phyloP scores from a whole-genome alignment of 2,329 filamentous ascomycete species.

The Talaromyces verruculosus region DNA sequence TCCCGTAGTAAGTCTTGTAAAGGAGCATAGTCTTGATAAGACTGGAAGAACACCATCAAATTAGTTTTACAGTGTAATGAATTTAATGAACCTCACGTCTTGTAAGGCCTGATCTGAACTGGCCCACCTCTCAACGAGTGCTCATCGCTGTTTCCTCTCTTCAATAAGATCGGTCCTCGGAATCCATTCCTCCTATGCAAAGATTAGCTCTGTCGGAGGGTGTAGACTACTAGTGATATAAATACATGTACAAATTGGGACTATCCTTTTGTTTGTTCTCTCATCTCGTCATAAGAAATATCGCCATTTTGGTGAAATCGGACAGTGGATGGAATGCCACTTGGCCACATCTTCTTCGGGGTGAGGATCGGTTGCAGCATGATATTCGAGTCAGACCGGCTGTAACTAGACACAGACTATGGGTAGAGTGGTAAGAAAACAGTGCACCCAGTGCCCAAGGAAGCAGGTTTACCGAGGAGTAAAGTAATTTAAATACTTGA shows the following conservation, averaged over 20 bases:
- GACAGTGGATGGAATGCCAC: neutral
- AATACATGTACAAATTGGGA: no score
- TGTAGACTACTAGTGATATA: no score
- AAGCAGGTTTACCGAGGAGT: no score
- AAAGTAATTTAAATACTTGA: no score
- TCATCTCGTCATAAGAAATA: no score
- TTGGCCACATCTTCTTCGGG: neutral
- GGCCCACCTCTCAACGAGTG: conserved; percentile 3
- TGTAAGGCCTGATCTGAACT: conserved; percentile 1
- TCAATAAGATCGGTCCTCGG: neutral
- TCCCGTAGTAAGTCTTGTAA: neutral
- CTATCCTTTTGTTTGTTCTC: no score
- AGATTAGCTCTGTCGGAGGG: neutral
- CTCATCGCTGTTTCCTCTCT: conserved; percentile 7
- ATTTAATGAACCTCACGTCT: neutral
- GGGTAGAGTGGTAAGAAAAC: no score
- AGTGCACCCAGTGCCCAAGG: no score
- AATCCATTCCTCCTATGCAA: conserved; percentile 3
- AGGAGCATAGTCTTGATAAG: conserved; percentile 3
- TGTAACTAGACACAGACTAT: no score
- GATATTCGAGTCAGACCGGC: no score
- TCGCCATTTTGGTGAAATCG: neutral
- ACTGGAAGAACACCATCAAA: neutral
- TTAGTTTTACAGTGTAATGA: neutral
- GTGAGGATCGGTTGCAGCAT: neutral